Percentiles rank a stretch among this genome's conserved stretches.
Conservation (phyloP, 2,329 filamentous ascomycete species). For the Epichloe elymi region DNA sequence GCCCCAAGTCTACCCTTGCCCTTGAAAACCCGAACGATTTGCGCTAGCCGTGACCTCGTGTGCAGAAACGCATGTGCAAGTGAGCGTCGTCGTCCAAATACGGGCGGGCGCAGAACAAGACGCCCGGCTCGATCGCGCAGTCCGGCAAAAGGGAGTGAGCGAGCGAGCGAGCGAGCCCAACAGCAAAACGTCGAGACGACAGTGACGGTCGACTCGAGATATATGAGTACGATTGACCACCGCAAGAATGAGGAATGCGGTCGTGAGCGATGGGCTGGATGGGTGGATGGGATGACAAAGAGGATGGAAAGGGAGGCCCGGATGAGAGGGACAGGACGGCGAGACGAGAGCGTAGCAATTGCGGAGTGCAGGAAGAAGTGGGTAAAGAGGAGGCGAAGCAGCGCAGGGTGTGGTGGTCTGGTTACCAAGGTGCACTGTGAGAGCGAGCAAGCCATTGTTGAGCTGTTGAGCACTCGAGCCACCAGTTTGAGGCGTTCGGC, state of each 20-base stretch:
- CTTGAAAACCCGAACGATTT: background rate
- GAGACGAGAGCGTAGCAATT: slow-evolving; percentile 4
- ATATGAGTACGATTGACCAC: background rate
- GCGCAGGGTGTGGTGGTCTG: background rate
- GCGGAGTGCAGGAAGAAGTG: slow-evolving; percentile 9
- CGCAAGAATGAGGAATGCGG: background rate
- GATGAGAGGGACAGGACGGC: background rate
- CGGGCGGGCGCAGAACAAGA: background rate
- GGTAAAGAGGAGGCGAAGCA: slow-evolving; percentile 7
- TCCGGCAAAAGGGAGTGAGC: background rate
- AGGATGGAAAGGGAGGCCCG: background rate
- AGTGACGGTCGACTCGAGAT: background rate
- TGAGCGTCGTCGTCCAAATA: background rate
- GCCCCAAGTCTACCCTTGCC: background rate
- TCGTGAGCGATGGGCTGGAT: background rate
- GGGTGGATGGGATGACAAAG: background rate
- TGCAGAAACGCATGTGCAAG: background rate
- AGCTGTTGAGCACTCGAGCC: background rate
- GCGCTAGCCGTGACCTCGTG: background rate
- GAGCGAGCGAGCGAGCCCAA: background rate
- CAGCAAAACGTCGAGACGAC: background rate
- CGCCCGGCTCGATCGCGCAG: background rate
- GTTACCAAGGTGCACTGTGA: background rate
- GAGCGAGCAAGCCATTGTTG: background rate
- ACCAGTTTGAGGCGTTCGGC: background rate